phyloP scores from a whole-genome alignment of 1,284 basidiomycete species.

The Microbotryum scabiosae region DNA sequence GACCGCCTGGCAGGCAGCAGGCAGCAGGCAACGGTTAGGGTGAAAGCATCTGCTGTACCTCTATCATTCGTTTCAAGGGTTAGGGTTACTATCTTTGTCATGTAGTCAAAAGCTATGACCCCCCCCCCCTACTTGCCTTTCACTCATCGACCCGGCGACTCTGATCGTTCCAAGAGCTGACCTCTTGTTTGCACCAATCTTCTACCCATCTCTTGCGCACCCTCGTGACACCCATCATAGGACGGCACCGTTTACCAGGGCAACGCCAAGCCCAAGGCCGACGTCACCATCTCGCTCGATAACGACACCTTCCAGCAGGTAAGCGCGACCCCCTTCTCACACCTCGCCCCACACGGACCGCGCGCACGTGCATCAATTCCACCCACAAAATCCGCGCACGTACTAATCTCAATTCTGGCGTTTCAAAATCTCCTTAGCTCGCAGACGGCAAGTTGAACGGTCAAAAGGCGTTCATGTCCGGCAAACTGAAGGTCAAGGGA shows the following conservation, averaged over 20 bases:
- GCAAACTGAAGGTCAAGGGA: constrained; percentile 38
- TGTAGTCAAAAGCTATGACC: too few species aligned
- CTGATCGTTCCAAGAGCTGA: not conserved
- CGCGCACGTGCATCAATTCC: not conserved
- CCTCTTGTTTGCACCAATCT: not conserved
- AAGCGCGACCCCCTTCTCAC: not conserved
- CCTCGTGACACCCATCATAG: constrained; percentile 9
- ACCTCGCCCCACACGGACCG: not conserved
- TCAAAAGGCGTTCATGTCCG: constrained; percentile 45
- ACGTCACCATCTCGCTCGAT: constrained; percentile 67
- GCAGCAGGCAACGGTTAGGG: too few species aligned
- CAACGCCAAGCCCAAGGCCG: constrained; percentile 51
- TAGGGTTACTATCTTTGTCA: not conserved
- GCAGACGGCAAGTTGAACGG: constrained; percentile 56
- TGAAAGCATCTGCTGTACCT: not conserved
- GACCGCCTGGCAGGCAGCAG: too few species aligned
- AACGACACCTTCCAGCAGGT: constrained; percentile 35
- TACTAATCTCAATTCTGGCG: not conserved
- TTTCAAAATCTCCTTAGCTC: constrained; percentile 55
- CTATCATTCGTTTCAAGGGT: not conserved
- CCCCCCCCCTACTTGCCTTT: too few species aligned
- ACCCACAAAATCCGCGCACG: not conserved
- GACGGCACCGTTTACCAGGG: constrained; percentile 72
- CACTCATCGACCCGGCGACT: too few species aligned
- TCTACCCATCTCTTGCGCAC: not conserved